Evolutionary conservation across 2,329 filamentous ascomycete genomes (phyloP).

Genomic region (Incumbomyces lentus): DNA sequence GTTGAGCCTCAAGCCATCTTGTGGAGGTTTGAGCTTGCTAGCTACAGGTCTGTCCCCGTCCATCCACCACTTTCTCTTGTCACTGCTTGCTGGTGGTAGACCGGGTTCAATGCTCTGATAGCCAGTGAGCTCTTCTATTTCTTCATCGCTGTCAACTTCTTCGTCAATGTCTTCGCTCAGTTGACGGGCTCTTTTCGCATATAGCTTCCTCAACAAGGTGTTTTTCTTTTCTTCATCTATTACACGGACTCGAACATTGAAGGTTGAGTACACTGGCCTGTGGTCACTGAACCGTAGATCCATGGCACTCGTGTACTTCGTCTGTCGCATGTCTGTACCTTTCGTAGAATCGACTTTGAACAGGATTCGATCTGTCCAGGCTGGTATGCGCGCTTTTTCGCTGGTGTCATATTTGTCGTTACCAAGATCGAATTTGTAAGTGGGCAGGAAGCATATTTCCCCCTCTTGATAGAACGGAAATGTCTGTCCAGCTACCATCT

Average conservation of each 20-base stretch:
- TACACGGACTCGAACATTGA: slow-evolving; percentile 72
- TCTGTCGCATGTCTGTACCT: slow-evolving; percentile 69
- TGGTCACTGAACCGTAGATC: slow-evolving; percentile 87
- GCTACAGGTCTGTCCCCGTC: slow-evolving; percentile 58
- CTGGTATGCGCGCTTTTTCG: slow-evolving; percentile 84
- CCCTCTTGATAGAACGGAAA: slow-evolving; percentile 91
- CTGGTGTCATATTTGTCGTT: slow-evolving; percentile 86
- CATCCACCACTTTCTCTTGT: slow-evolving; percentile 56
- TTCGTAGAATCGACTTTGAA: slow-evolving; percentile 44
- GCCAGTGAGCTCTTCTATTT: slow-evolving; percentile 67
- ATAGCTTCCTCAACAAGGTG: slow-evolving; percentile 62
- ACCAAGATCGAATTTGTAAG: slow-evolving; percentile 90
- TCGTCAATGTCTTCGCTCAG: slow-evolving; percentile 49
- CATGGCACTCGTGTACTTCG: slow-evolving; percentile 73
- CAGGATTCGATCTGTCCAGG: slow-evolving; percentile 91
- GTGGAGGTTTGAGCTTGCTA: slow-evolving; percentile 59
- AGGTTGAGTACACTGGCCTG: slow-evolving; percentile 84
- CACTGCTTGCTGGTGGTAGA: slow-evolving; percentile 52
- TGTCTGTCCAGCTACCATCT: slow-evolving; percentile 85
- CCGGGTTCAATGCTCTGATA: slow-evolving; percentile 78
- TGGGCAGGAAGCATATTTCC: slow-evolving; percentile 77
- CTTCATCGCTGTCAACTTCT: slow-evolving; percentile 36
- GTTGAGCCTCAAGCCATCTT: slow-evolving; percentile 56
- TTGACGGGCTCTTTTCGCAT: slow-evolving; percentile 43
- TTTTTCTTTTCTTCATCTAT: slow-evolving; percentile 67